These are phyloP conservation scores for Aspergillus clavatus DNA, from an alignment of 2,329 filamentous ascomycete species.

Conservation along the genomic window DNA sequence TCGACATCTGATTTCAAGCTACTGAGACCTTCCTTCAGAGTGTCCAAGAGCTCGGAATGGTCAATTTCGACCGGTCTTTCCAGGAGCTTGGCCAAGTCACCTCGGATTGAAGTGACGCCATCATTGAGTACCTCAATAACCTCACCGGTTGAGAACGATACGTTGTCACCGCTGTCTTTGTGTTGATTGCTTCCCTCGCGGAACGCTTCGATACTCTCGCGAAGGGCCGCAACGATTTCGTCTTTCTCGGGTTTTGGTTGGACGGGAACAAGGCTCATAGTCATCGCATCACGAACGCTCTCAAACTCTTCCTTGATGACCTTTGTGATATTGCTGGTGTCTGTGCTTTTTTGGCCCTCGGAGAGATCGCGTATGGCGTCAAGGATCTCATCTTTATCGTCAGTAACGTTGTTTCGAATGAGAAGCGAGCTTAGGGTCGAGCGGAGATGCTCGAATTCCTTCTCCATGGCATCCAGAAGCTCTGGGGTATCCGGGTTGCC, in stretches of 20 bases:
- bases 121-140: constrained; percentile 59
- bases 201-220: constrained; percentile 41
- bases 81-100: constrained; percentile 67
- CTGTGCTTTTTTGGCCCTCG: constrained; percentile 29
- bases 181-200: constrained; percentile 51
- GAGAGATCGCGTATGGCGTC: constrained; percentile 53
- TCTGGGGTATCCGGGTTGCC: constrained; percentile 57
- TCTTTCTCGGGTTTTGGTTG: constrained; percentile 51
- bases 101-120: constrained; percentile 69
- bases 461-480: constrained; percentile 69
- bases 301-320: constrained; percentile 58
- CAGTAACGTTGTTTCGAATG: constrained; percentile 53
- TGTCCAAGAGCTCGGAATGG: constrained; percentile 84
- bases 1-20: constrained; percentile 74
- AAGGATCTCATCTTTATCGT: constrained; percentile 58
- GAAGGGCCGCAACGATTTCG: constrained; percentile 57
- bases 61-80: constrained; percentile 79
- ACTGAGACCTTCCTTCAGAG: constrained; percentile 75
- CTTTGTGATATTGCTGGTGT: constrained; percentile 30
- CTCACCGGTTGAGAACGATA: constrained; percentile 52
- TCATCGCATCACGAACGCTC: constrained; percentile 50
- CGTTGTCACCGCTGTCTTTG: constrained; percentile 52
- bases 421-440: constrained; percentile 69
- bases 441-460: constrained; percentile 76
- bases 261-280: constrained; percentile 28